These are phyloP conservation scores for Tricholoma terreum DNA, from an alignment of 768 basidiomycete genomes.

Conservation along the genomic window DNA sequence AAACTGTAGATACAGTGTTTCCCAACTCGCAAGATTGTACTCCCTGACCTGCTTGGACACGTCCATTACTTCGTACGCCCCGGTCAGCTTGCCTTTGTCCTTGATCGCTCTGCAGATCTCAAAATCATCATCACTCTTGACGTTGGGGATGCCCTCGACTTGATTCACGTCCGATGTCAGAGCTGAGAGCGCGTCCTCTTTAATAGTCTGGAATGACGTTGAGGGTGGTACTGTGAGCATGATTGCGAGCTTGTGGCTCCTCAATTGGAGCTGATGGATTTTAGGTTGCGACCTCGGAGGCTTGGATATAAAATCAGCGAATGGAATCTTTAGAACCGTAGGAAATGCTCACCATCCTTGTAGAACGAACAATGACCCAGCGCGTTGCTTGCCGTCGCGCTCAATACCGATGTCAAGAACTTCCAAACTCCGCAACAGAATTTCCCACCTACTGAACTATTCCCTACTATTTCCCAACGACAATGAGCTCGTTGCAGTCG, in stretches of 20 bases:
- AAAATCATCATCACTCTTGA: conserved; percentile 39
- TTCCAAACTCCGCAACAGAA: conserved; percentile 27
- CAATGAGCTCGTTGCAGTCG: conserved; percentile 53
- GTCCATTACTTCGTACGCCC: conserved; percentile 53
- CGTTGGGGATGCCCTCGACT: conserved; percentile 28
- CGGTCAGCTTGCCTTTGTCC: conserved; percentile 49
- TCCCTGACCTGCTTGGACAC: conserved; percentile 42
- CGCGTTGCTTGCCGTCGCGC: conserved; percentile 6
- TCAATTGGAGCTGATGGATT: conserved; percentile 65
- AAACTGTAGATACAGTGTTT: conserved; percentile 65
- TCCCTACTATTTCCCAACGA: conserved; percentile 22
- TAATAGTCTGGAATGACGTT: conserved; percentile 54
- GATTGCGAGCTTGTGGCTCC: conserved; percentile 69
- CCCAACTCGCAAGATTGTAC: conserved; percentile 59
- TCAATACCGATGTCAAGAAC: conserved; percentile 3
- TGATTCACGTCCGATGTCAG: conserved; percentile 48
- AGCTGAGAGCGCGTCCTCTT: conserved; percentile 61
- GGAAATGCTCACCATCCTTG: conserved; percentile 20
- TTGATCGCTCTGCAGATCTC: conserved; percentile 57
- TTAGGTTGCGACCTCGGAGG: conserved; percentile 56
- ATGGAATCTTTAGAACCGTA: not conserved
- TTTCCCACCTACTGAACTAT: conserved; percentile 19
- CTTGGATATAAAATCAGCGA: conserved; percentile 20
- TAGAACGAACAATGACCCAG: not conserved
- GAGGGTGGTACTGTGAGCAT: conserved; percentile 54